Evolutionary conservation across 1,284 basidiomycete species (phyloP), one percentile per base, ranked within the genome.

Genomic region (Cryptococcus depauperatus): DNA sequence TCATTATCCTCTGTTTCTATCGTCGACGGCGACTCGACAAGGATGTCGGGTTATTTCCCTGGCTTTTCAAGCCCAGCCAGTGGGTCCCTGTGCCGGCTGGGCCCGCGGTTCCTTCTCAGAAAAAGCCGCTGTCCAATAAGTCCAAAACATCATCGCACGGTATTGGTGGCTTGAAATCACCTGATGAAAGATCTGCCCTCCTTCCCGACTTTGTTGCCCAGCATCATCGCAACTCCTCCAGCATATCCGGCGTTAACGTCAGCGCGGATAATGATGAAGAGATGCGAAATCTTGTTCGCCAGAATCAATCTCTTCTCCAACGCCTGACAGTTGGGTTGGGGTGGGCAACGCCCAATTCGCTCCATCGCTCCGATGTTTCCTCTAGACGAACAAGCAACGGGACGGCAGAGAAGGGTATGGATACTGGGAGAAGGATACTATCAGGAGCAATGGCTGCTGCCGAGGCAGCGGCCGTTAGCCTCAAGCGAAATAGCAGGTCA

Each of bases 131-230:
- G 28, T 10, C 19, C 18, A 3, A 18, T 5, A 21, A 2, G 9
- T 14, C 35, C 35, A n/a, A 6, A 27, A 14, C 25, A 21, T n/a
- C 5, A 16, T 35, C n/a, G n/a, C n/a, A n/a, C n/a, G n/a, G n/a
- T n/a, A n/a, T n/a, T n/a, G n/a, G n/a, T 21, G 27, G 7, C 3
- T 21, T 40, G 0, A 35, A 44, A 10, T 47, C 47, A 23, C 47
- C 50, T 7, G 34, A 41, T 14, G 56, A 55, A 34, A 55, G 47
- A 18, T 54, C 54, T 4, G 52, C 54, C 19, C 43, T 58, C 1
- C 43, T 58, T 11, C 44, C 51, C 7, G 50, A 48, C 5, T 52
- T 52, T 35, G 39, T 50, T 10, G 47, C 50, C 9, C 50, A 55
- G 30, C 51, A 54, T 29, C 49, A 50, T 45, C 53, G 50, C 28